phyloP scores from a whole-genome alignment of 768 basidiomycete genomes.

The Tricholomella constricta region DNA sequence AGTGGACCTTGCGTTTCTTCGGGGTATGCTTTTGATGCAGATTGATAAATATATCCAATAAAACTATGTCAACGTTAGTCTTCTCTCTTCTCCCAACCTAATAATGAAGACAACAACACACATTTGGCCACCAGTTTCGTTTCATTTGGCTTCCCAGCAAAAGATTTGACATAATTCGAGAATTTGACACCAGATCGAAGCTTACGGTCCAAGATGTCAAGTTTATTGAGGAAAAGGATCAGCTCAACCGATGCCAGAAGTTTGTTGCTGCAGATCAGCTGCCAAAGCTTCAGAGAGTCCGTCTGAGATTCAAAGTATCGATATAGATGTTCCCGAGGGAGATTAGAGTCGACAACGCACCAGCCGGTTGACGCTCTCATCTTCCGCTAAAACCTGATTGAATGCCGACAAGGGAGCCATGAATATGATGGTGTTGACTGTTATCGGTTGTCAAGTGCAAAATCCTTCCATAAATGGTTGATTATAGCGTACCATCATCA shows the following conservation, averaged over 20 bases:
- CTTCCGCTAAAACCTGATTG: slow-evolving; percentile 63
- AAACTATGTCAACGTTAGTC: slow-evolving; percentile 35
- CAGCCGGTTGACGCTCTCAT: slow-evolving; percentile 58
- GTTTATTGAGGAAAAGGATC: slow-evolving; percentile 64
- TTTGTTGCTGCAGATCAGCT: slow-evolving; percentile 58
- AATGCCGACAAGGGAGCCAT: slow-evolving; percentile 67
- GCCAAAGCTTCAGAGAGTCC: slow-evolving; percentile 62
- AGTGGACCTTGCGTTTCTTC: slow-evolving; percentile 47
- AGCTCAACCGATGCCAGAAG: slow-evolving; percentile 54
- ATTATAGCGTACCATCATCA: slow-evolving; percentile 51
- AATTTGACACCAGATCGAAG: slow-evolving; percentile 54
- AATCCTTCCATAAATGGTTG: neutral
- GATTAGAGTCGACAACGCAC: slow-evolving; percentile 33
- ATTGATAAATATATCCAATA: slow-evolving; percentile 50
- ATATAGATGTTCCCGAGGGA: neutral
- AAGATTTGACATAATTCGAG: slow-evolving; percentile 56
- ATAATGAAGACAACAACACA: slow-evolving; percentile 30
- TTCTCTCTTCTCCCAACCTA: no score
- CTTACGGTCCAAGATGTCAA: slow-evolving; percentile 59
- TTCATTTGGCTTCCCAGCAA: slow-evolving; percentile 53
- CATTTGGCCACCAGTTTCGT: slow-evolving; percentile 54
- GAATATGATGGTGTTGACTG: slow-evolving; percentile 68
- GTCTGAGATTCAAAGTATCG: slow-evolving; percentile 32
- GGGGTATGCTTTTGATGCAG: slow-evolving; percentile 54
- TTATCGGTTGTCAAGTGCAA: neutral